Evolutionary conservation across 2,329 filamentous ascomycete species (phyloP).

Genomic region (Bipolaris sorokiniana): DNA sequence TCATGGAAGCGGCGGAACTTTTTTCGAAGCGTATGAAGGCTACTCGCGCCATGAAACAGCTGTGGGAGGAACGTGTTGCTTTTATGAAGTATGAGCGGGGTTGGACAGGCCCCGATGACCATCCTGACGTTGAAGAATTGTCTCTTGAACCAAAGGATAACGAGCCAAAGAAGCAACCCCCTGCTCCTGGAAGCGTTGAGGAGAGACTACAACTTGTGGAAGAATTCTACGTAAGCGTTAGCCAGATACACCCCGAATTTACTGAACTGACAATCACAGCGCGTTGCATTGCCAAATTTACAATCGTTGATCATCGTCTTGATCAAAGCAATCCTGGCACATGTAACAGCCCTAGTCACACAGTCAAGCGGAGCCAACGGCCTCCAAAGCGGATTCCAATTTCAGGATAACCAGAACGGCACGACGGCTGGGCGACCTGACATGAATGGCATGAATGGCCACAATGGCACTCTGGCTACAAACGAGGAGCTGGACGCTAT

Average conservation of each 20-base stretch:
- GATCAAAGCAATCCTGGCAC: constrained; percentile 83
- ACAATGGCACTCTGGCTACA: constrained; percentile 33
- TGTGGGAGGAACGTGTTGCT: constrained; percentile 91
- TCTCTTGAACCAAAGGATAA: constrained; percentile 45
- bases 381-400: constrained; percentile 56
- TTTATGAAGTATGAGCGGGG: constrained; percentile 93
- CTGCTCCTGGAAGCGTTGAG: constrained; percentile 59
- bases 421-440: constrained; percentile 38
- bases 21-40: constrained; percentile 91
- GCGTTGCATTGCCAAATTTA: constrained; percentile 78
- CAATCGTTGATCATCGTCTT: constrained; percentile 94
- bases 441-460: constrained; percentile 42
- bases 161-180: constrained; percentile 47
- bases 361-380: constrained; percentile 59
- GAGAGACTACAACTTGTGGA: constrained; percentile 76
- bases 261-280: constrained; percentile 56
- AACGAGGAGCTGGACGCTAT: constrained; percentile 81
- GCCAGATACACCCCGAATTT: not conserved
- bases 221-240: constrained; percentile 76
- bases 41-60: constrained; percentile 86
- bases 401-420: constrained; percentile 51
- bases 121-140: constrained; percentile 54
- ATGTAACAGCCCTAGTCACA: constrained; percentile 82
- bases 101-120: constrained; percentile 67
- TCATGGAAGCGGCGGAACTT: constrained; percentile 90